Evolutionary conservation across 345 rosid genomes (phyloP).

Genomic region (Toxicodendron radicans): DNA sequence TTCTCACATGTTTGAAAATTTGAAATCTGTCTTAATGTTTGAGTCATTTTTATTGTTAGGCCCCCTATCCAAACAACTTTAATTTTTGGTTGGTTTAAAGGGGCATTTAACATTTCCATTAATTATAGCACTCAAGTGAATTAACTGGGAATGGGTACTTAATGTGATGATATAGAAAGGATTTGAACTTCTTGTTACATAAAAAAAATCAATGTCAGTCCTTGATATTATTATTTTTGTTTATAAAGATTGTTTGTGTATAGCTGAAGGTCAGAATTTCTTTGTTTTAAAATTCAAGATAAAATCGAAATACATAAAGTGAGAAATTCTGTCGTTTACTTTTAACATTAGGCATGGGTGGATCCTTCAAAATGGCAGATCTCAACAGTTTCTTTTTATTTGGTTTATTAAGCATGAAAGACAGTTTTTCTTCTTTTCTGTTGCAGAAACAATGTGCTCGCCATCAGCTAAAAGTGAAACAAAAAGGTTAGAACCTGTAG

Average conservation of each 20-base stretch:
- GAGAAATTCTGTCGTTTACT: neutral
- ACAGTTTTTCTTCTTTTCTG: constrained; percentile 9
- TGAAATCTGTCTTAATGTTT: neutral
- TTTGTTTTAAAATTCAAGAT: neutral
- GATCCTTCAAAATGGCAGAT: neutral
- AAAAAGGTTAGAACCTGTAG: constrained; percentile 19
- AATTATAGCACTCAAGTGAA: neutral
- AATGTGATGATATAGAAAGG: neutral
- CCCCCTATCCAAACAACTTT: neutral
- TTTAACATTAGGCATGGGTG: neutral
- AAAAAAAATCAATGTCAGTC: neutral
- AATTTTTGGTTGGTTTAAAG: neutral
- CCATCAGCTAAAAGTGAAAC: constrained; percentile 23
- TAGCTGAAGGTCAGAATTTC: neutral
- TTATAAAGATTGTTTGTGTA: neutral
- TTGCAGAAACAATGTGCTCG: constrained; percentile 36
- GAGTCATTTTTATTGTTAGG: neutral
- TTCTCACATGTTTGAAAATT: neutral
- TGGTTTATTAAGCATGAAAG: neutral
- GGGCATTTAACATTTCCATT: neutral
- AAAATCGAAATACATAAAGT: neutral
- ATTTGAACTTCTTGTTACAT: neutral
- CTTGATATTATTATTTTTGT: neutral
- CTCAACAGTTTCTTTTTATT: neutral
- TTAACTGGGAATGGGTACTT: no score